Percentiles rank a stretch among this genome's conserved stretches.
phyloP scores from a whole-genome alignment of 495 filamentous ascomycete genomes.

The Penicillium alfredii region DNA sequence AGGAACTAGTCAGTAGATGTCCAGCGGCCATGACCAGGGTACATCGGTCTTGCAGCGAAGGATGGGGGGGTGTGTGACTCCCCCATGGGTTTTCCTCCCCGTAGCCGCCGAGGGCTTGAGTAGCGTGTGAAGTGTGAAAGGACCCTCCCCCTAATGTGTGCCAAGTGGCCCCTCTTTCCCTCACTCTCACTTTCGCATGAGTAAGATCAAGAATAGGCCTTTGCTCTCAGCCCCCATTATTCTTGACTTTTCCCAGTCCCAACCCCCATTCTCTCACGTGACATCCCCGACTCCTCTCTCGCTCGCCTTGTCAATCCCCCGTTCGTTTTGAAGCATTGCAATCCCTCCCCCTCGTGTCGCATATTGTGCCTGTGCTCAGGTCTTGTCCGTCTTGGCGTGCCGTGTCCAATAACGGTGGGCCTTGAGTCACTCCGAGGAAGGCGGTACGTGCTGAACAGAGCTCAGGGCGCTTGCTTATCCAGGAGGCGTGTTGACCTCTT shows the following conservation, averaged over 20 bases:
- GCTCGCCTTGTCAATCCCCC: too few relatives aligned
- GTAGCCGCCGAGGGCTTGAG: slow-evolving; percentile 16
- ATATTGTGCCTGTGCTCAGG: slow-evolving; percentile 10
- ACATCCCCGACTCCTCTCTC: slow-evolving; percentile 23
- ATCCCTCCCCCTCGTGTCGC: slow-evolving; percentile 9
- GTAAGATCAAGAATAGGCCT: too few relatives aligned
- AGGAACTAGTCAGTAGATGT: not conserved
- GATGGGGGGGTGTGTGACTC: too few relatives aligned
- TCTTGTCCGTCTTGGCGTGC: slow-evolving; percentile 10
- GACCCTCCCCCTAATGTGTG: slow-evolving; percentile 1
- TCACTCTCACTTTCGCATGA: too few relatives aligned
- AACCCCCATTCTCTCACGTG: too few relatives aligned
- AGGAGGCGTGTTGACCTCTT: slow-evolving; percentile 33
- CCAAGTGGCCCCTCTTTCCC: slow-evolving; percentile 8
- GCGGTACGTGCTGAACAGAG: slow-evolving; percentile 18
- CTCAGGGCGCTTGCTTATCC: slow-evolving; percentile 28
- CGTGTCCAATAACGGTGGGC: slow-evolving; percentile 11
- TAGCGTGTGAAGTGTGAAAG: slow-evolving; percentile 8
- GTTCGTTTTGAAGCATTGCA: too few relatives aligned
- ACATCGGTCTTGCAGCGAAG: too few relatives aligned
- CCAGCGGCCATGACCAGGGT: not conserved
- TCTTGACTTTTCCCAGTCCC: too few relatives aligned
- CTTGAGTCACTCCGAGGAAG: slow-evolving; percentile 16
- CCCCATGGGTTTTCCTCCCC: too few relatives aligned
- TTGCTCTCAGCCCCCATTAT: too few relatives aligned